These are phyloP conservation scores for Periconia sp. DNA, from an alignment of 2,329 filamentous ascomycete genomes.

Conservation along the genomic window DNA sequence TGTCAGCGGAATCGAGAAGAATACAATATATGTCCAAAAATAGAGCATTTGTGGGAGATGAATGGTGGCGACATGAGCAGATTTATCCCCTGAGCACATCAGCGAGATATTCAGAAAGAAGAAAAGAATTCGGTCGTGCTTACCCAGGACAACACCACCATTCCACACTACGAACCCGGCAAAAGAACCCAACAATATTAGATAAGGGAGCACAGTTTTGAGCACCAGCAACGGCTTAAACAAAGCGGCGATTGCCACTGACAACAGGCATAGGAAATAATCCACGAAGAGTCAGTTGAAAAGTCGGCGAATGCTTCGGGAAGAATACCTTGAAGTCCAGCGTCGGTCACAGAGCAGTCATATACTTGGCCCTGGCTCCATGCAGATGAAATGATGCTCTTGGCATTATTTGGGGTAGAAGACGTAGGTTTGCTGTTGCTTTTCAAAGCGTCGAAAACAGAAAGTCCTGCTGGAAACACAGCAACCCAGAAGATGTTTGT, in stretches of 20 bases:
- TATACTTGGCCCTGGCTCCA: conserved; percentile 31
- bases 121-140: conserved; percentile 21
- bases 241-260: conserved; percentile 65
- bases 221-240: conserved; percentile 50
- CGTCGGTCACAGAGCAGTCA: conserved; percentile 29
- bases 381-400: conserved; percentile 16
- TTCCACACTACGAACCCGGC: conserved; percentile 82
- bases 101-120: conserved; percentile 9
- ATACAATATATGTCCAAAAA: conserved; percentile 86
- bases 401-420: background rate
- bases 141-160: conserved; percentile 87
- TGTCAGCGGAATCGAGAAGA: conserved; percentile 86
- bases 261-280: conserved; percentile 54
- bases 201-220: conserved; percentile 55
- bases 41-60: conserved; percentile 95
- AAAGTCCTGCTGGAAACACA: conserved; percentile 70
- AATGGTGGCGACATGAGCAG: conserved; percentile 88
- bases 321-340: conserved; percentile 29
- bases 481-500: conserved; percentile 98
- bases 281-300: conserved; percentile 27
- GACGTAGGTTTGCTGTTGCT: background rate
- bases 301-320: background rate
- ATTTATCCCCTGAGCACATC: conserved; percentile 75
- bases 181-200: conserved; percentile 72
- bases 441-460: conserved; percentile 38